Base-by-base conservation (phyloP, 2,329 filamentous ascomycete genomes). In the Aureobasidium namibiae region DNA sequence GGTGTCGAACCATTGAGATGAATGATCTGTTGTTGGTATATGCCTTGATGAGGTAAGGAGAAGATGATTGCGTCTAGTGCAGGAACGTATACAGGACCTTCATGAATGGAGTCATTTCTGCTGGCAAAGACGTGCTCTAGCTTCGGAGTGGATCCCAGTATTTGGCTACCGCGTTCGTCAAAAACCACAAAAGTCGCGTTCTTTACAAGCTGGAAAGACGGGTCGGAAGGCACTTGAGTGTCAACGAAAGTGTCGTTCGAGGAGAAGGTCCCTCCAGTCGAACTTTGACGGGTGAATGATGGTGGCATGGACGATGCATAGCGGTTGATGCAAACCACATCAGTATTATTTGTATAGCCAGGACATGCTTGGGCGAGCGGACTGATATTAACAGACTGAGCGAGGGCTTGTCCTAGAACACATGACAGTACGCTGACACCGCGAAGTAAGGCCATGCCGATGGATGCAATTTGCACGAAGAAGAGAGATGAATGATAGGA, bases 1-100 rank as follows among this genome's bases (percentile, higher is more conserved):
- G 66, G 77, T 62, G 67, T 77, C 63, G 70, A 65, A 58, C 74
- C 68, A 63, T 78, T 76, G 56, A 80, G 68, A 63, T 76, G 69
- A 5, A 76, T 60, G 16, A 67, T 65, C 6, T 66, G 60, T 58
- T 76, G 53, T 72, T 4, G 71, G 69, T 6, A 76, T 63, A 62
- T 67, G 67, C 21, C 73, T 73, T 34, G 71, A 59, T 21, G 72
- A 70, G 33, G 72, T 69, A 8, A 69, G 65, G n/a, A 72, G 36
- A 76, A 60, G 64, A 72, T 75, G 23, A 76, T 65, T 60, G 74
- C 72, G 62, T 76, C 75, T 49, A 72, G 69, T 23, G 66, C 65
- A 7, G 72, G 69, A 3, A 74, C 70, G 48, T 74, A 76, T 10
- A 76, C 73, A 2, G 74, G 74, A 6, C 73, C 74, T 67, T 76